phyloP scores from a whole-genome alignment of 2,329 filamentous ascomycete species.

The Sporothrix phasma region DNA sequence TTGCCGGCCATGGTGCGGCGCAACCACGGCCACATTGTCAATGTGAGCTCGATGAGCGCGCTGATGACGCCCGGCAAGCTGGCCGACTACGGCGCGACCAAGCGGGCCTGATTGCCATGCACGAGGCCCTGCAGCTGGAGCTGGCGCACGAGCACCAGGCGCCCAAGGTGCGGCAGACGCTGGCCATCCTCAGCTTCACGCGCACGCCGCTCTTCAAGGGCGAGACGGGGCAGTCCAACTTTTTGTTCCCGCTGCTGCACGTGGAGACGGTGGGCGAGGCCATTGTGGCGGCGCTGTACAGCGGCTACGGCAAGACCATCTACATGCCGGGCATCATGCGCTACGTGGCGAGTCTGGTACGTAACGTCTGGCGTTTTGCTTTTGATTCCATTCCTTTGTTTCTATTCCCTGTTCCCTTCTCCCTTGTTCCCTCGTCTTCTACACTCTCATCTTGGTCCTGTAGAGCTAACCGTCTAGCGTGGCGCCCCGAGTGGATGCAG shows the following conservation, averaged over 20 bases:
- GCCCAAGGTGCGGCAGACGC: neutral
- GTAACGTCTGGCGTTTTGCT: no score
- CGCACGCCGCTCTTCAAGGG: neutral
- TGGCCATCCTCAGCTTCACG: neutral
- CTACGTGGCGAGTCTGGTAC: neutral
- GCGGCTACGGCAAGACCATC: neutral
- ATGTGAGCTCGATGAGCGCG: constrained; percentile 31
- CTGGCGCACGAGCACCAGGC: neutral
- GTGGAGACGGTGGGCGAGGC: neutral
- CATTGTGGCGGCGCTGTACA: neutral
- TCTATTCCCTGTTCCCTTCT: no score
- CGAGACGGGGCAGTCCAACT: neutral
- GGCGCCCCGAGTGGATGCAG: neutral
- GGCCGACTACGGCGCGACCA: neutral
- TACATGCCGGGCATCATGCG: neutral
- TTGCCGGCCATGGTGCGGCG: constrained; percentile 50
- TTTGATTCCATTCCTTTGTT: no score
- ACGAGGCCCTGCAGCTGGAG: neutral
- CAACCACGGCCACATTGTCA: constrained; percentile 67
- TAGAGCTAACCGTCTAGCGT: neutral
- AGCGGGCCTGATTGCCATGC: neutral
- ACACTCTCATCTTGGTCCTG: no score
- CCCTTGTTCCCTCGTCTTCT: no score
- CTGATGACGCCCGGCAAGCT: neutral
- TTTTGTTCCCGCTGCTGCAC: neutral